Evolutionary conservation across 768 basidiomycete species (phyloP), one percentile per base, ranked within the genome.

Genomic region (Nevesoporus exiguus): DNA sequence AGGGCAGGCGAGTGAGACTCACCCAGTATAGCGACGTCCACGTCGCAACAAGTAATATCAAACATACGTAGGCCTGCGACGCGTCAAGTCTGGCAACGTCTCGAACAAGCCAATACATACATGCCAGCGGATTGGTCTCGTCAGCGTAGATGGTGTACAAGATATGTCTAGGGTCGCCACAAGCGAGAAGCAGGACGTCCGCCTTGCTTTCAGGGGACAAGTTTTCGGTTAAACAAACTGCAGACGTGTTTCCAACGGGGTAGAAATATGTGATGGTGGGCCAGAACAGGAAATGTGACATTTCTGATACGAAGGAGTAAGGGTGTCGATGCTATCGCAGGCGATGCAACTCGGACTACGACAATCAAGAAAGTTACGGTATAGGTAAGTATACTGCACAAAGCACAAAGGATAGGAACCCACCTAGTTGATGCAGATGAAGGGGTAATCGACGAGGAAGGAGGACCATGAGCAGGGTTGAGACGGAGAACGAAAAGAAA

Each of bases 211-310:
- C 80, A 0, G 78, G 77, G 41, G 77, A 55, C 7, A 84, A 57
- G 41, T 76, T 73, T 44, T 77, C 69, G 1, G 80, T 77, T 40
- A 84, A 66, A 55, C 71, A 79, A 4, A 78, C 66, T 1, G 84
- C 76, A 4, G 80, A 73, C 0, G 82, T 83, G 57, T 84, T 84
- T 25, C 83, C 83, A 8, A 82, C 73, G 0, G 82, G 77, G 61
- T 84, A 83, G 69, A 82, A 84, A 52, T 69, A 80, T 0, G 62
- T 64, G n/a, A 48, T 8, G 2, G 64, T 44, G 3, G 61, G 64
- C 55, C 58, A 66, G 40, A 52, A 54, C 17, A 66, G 39, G 0
- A 52, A 49, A 27, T 63, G 63, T 0, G 58, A 57, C 61, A 63
- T 66, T 21, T n/a, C 39, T 55, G 22, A 7, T 8, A 29, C 27